Conservation (phyloP, 495 filamentous ascomycete species). For the Coniosporium apollinis region DNA sequence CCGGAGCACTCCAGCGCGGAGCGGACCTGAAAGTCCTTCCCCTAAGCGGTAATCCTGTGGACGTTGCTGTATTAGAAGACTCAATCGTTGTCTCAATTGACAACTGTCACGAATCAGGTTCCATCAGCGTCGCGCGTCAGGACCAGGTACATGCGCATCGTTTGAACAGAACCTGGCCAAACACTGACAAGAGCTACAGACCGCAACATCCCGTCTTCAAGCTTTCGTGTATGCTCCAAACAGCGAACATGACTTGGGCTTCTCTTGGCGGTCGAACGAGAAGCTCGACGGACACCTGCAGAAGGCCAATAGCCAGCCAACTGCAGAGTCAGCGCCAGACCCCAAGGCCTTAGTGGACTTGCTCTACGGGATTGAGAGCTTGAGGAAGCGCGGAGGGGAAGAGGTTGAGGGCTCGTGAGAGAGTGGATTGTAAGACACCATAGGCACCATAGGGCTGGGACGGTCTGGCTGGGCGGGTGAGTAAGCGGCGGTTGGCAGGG, state of each 20-base stretch:
- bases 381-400: conserved; percentile 51
- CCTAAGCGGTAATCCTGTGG: conserved; percentile 16
- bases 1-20: not conserved
- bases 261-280: conserved; percentile 9
- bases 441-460: too few relatives aligned
- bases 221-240: conserved; percentile 1
- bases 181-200: conserved; percentile 1
- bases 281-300: conserved; percentile 16
- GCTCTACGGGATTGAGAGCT: conserved; percentile 52
- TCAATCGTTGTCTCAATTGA: conserved; percentile 15
- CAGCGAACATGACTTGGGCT: not conserved
- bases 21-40: not conserved
- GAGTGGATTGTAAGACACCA: too few relatives aligned
- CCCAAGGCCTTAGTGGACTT: conserved; percentile 34
- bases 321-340: conserved; percentile 6
- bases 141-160: conserved; percentile 4
- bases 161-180: not conserved
- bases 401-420: too few relatives aligned
- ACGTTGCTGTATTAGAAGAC: conserved; percentile 8
- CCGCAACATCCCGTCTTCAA: not conserved
- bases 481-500: too few relatives aligned
- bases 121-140: conserved; percentile 10
- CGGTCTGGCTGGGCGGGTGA: too few relatives aligned
- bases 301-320: conserved; percentile 12
- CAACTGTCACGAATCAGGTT: conserved; percentile 16